Evolutionary conservation across 2,329 filamentous ascomycete species (phyloP).

Genomic region (Fusarium hainanense): DNA sequence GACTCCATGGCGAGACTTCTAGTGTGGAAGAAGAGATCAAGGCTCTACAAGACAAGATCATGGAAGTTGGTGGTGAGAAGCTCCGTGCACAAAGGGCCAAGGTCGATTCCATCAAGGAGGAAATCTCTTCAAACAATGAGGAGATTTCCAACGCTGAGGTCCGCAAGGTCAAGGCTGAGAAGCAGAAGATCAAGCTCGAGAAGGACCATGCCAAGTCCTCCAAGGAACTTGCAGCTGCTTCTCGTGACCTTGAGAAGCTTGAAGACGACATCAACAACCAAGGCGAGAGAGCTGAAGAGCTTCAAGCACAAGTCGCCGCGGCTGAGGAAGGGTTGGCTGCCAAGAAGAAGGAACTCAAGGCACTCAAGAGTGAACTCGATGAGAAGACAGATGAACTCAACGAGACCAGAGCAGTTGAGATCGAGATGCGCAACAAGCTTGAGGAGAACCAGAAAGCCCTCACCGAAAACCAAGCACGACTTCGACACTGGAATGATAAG

Average conservation of each 20-base stretch:
- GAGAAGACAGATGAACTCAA: constrained; percentile 88
- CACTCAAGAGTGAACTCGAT: constrained; percentile 86
- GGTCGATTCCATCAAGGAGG: constrained; percentile 88
- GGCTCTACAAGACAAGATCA: constrained; percentile 92
- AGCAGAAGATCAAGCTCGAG: constrained; percentile 86
- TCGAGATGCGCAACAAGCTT: constrained; percentile 98
- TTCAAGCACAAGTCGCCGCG: constrained; percentile 79
- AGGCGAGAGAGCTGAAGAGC: constrained; percentile 77
- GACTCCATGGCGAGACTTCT: constrained; percentile 84
- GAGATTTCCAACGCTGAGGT: constrained; percentile 88
- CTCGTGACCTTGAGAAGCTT: constrained; percentile 79
- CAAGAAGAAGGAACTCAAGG: constrained; percentile 83
- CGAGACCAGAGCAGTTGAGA: constrained; percentile 87
- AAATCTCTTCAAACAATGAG: constrained; percentile 83
- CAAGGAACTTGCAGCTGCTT: constrained; percentile 79
- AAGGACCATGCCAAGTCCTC: constrained; percentile 83
- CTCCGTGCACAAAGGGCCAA: constrained; percentile 89
- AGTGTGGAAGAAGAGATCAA: constrained; percentile 95
- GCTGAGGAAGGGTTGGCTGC: constrained; percentile 80
- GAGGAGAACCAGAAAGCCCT: constrained; percentile 95
- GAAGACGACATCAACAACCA: constrained; percentile 84
- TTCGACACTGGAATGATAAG: constrained; percentile 91
- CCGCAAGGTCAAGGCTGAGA: constrained; percentile 90
- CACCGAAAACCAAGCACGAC: constrained; percentile 84
- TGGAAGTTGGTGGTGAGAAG: constrained; percentile 96